A percentile compares a stretch with the other conserved stretches of the same genome.
Evolutionary conservation across 805 yeast species (phyloP).

Genomic region (Metschnikowia arizonensis): DNA sequence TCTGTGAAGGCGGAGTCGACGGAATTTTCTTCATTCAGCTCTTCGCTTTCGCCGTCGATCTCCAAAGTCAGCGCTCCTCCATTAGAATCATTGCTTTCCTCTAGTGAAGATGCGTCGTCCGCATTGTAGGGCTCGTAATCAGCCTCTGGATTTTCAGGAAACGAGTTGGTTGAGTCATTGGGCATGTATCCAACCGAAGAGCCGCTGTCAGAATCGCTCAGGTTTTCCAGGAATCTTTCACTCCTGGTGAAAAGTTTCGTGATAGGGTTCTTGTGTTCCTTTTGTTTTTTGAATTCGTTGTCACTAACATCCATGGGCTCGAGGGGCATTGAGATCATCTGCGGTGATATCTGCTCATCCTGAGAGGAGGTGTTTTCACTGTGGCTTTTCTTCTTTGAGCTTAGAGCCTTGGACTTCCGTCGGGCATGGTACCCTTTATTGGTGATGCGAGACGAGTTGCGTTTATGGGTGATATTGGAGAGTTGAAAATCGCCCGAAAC

Average conservation of each 20-base stretch:
- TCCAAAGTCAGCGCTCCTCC: constrained; percentile 4
- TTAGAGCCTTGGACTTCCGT: constrained; percentile 6
- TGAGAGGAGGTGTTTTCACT: neutral
- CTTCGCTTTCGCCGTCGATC: constrained; percentile 19
- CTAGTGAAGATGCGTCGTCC: neutral
- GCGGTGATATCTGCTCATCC: neutral
- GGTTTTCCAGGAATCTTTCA: constrained; percentile 5
- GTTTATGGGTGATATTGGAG: constrained; percentile 6
- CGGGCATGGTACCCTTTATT: constrained; percentile 7
- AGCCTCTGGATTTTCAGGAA: neutral
- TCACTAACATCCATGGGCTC: neutral
- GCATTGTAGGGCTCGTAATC: neutral
- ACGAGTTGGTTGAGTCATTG: neutral
- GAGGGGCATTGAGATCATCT: constrained; percentile 1
- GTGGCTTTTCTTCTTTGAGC: constrained; percentile 5
- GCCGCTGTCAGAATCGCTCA: constrained; percentile 13
- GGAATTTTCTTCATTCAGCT: constrained; percentile 25
- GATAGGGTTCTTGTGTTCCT: constrained; percentile 11
- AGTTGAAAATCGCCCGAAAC: neutral
- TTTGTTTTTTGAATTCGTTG: constrained; percentile 1
- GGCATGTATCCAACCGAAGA: constrained; percentile 1
- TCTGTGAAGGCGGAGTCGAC: constrained; percentile 44
- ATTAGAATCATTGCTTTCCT: neutral
- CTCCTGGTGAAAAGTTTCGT: constrained; percentile 14
- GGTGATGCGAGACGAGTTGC: constrained; percentile 10